Evolutionary conservation across 1,284 basidiomycete genomes (phyloP), one percentile per base, ranked within the genome.

Genomic region (Fomitopsis palustris): DNA sequence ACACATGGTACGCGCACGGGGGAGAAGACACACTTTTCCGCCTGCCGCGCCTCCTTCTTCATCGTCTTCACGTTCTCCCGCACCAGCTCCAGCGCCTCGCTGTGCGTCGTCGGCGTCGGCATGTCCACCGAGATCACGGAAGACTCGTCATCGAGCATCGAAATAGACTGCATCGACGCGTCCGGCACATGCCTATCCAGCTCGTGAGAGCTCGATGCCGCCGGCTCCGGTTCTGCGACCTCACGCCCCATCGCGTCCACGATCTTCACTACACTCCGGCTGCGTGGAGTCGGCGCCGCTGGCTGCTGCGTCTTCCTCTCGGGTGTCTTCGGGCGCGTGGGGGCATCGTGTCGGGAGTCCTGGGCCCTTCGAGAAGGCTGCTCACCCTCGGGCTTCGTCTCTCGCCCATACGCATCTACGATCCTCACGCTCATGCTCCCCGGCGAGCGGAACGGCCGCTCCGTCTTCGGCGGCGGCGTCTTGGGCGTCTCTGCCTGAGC

Each of bases 201-300:
- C n/a, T 35, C 33, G 9, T 19, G 49, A 17, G 49, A 52, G 25
- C 21, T 27, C 25, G 49, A 52, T n/a, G 31, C 33, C n/a, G 16
- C 49, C 31, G 29, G 49, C 19, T 7, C 31, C 31, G 60, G 31
- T 19, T 81, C 75, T 54, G 80, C 75, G 29, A 88, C 75, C 62
- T 84, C 82, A 57, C 76, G 78, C 10, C 86, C 88, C 82, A 87
- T 84, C 1, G 85, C 84, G 67, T 91, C 88, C 35, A 88, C 79
- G 45, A 90, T 74, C 43, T 85, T 81, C 41, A 88, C 76, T 23
- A 71, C 65, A 63, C 78, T 81, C 65, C 70, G 78, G 55, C 61
- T 78, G 14, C 73, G 72, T 35, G 75, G 73, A 5, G 75, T 77
- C 31, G 66, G 37, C 53, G 63, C 55, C 51, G 43, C 33, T 4